Base-by-base conservation (phyloP, 176 grass and related monocot species). In the Carex kokanica region DNA sequence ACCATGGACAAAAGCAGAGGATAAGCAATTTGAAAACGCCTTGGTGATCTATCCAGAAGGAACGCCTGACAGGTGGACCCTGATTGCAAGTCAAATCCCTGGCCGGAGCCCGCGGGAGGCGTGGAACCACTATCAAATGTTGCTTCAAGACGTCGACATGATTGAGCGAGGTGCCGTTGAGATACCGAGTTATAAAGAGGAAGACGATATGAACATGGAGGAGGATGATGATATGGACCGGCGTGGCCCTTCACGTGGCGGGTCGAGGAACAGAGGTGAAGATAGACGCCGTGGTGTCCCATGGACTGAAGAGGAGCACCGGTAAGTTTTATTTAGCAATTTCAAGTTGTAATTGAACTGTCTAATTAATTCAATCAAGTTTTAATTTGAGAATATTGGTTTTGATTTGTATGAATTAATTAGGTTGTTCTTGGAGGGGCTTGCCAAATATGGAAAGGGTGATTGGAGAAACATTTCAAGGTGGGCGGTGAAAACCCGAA, bases 391-490 rank as follows among this genome's bases (percentile, higher is more conserved):
- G 15, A 27, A 61, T 34, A 41, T 54, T 81, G 7, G 0, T 55
- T 52, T 74, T 9, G 4, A 60, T 66, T 45, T 69, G 78, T 77
- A 12, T 80, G 0, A 29, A 8, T 80, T 62, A 29, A 8, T 80
- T 62, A 98, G 95, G 74, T 56, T 93, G 74, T 98, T 98, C n/a
- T 78, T 98, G 10, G 91, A 91, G 63, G 95, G 92, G 38, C 82
- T 98, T 61, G 88, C 85, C n/a, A 91, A 79, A 86, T 98, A 93
- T 81, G 95, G 92, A 40, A 90, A 88, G 21, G 95, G 95, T 11
- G 92, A 98, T 83, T 98, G 95, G 95, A 69, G 92, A 73, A 98
- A 95, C 89, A 98, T 98, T 72, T 98, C 95, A 66, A 70, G 92
- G 8, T 95, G 94, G 92, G 32, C 91, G 63, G 95, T 98, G 75